Evolutionary conservation across 148 eudicot species (phyloP), one percentile per base, ranked within the genome.

Genomic region (Arbutus unedo): DNA sequence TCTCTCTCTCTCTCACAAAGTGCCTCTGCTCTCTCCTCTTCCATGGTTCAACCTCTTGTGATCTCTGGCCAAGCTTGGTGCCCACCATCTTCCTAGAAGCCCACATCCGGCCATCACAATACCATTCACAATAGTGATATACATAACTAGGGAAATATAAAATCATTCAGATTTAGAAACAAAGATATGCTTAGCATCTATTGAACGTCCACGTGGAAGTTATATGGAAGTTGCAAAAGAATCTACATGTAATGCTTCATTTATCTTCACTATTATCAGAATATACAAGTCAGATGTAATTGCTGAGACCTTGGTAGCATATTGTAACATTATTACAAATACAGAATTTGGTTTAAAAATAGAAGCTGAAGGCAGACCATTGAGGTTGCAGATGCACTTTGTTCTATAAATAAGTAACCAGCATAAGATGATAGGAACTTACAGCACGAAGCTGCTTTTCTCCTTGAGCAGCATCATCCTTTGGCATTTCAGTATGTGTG

Each of bases 361-460:
- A 23, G 10, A 41, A 23, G 14, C 68, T 25, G 41, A 23, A 66
- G 31, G 18, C 44, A 66, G 71, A 66, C 16, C 71, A 66, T 11
- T 25, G 71, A 25, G 71, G 71, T 31, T 31, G 38, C 71, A 66
- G 16, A 16, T 66, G 71, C 38, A 11, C 71, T 66, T 25, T 31
- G 44, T 67, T 50, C 31, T 51, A 31, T 25, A 38, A 55, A 51
- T 43, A 83, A 10, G 48, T 38, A n/a, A 41, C 8, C 54, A 41
- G 55, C 56, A 47, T 6, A 55, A 60, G 59, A 59, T 51, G 21
- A 50, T 38, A 59, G 78, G 18, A 62, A 91, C 98, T 93, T 92
- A 95, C 98, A 83, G 85, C 88, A 77, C 47, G 87, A 31, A 93
- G 89, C 79, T 87, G 91, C 80, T 88, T 91, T 83, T 84, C 88